A percentile compares a stretch with the other conserved stretches of the same genome.
These are phyloP conservation scores for Phragmites australis DNA, from an alignment of 176 grass and related monocot genomes.

Conservation along the genomic window DNA sequence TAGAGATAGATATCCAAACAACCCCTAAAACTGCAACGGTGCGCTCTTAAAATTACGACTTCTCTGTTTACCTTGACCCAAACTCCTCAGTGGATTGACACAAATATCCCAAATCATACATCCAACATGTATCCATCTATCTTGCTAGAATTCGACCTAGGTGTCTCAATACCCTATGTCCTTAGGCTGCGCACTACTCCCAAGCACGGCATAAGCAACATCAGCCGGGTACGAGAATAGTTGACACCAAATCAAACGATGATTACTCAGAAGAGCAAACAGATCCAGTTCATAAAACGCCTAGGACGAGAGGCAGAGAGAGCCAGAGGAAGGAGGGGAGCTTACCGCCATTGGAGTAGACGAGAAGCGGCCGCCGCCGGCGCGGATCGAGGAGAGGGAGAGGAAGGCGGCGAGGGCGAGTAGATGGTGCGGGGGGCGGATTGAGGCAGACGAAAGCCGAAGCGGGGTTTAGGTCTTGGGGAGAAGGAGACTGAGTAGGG, in stretches of 20 bases:
- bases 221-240: neutral
- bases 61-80: neutral
- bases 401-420: neutral
- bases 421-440: neutral
- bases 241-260: neutral
- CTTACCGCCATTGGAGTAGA: slow-evolving; percentile 52
- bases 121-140: neutral
- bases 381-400: neutral
- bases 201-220: neutral
- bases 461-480: slow-evolving; percentile 17
- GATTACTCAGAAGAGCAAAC: neutral
- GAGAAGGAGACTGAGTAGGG: too few relatives aligned
- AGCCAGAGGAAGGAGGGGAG: neutral
- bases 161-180: neutral
- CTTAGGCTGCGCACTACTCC: neutral
- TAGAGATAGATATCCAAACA: too few relatives aligned
- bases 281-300: neutral
- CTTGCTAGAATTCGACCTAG: neutral
- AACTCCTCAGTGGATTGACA: neutral
- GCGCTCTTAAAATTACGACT: neutral
- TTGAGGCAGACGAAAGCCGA: neutral
- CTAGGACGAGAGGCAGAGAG: neutral
- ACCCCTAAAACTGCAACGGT: too few relatives aligned
- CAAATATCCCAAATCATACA: neutral
- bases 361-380: neutral